Evolutionary conservation across 1,284 basidiomycete genomes (phyloP), one percentile per base, ranked within the genome.

Genomic region (Apiotrichum porosum): DNA sequence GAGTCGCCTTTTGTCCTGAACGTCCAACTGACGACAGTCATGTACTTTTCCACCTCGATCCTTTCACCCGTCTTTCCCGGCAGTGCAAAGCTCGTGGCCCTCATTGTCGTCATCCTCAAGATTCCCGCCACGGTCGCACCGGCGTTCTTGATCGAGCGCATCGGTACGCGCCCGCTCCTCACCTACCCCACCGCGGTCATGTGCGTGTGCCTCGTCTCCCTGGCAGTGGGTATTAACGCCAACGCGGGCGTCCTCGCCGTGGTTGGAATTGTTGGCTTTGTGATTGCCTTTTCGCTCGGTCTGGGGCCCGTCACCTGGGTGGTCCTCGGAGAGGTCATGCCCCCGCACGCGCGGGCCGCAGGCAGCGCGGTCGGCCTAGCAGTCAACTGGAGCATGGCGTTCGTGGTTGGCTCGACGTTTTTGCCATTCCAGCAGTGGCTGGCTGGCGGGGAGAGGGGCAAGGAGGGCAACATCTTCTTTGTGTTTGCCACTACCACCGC

Each of bases 111-210:
- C 22, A 33, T 63, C 8, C 56, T 65, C 52, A 78, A 77, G 54
- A 58, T 74, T 23, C 56, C 73, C 15, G 63, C 75, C 49, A 77
- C 76, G 0, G 67, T 72, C 37, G 55, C 73, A 8, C 73, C 76
- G 6, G 72, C 75, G 6, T 69, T 70, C 48, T 57, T 77, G 23
- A 69, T 77, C 50, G 63, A 70, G 61, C 58, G 60, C 10, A 17
- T 62, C 10, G 62, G 62, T 4, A 53, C 61, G 4, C 42, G 50
- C 14, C 54, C 52, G 1, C 57, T 70, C 6, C 54, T 70, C 14
- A 40, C 63, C 23, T 32, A 50, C 45, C 66, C 68, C 0, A 60
- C 64, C 2, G 6, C 23, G 1, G 35, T 58, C 44, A 66, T 65
- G 58, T 45, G 49, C 19, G 19, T 61, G 3, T 46, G 61, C 6